phyloP scores from a whole-genome alignment of 2,329 filamentous ascomycete species.

The Colletotrichum cereale region DNA sequence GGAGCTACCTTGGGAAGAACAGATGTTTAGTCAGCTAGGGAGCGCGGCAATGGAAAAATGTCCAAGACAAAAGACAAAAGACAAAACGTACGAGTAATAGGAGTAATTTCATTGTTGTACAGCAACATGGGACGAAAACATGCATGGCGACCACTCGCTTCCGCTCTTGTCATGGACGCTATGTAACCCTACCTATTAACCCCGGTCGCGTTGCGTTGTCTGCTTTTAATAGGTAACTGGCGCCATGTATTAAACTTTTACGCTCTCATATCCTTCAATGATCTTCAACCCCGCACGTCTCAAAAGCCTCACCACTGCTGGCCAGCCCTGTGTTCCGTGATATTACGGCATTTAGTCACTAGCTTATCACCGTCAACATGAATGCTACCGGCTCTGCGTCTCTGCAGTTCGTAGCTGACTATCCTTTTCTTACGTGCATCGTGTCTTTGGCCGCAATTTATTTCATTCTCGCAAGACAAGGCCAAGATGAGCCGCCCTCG shows the following conservation, averaged over 20 bases:
- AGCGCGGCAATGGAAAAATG: neutral
- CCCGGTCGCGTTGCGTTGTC: neutral
- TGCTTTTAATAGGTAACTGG: neutral
- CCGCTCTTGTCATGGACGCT: neutral
- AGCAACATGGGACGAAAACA: neutral
- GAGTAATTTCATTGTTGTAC: neutral
- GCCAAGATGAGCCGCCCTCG: slow-evolving; percentile 21
- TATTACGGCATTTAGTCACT: neutral
- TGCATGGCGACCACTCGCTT: neutral
- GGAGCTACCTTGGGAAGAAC: neutral
- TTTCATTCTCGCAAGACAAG: neutral
- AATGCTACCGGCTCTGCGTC: neutral
- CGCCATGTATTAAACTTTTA: neutral
- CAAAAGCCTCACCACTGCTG: neutral
- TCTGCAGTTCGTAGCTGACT: neutral
- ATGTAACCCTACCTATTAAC: neutral
- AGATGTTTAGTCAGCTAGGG: neutral
- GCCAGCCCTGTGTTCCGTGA: neutral
- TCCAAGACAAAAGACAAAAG: neutral
- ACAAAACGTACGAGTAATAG: neutral
- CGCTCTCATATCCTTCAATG: neutral
- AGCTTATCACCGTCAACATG: neutral
- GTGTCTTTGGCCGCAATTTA: neutral
- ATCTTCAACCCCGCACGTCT: neutral
- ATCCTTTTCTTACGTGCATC: neutral